These are phyloP conservation scores for Candida nemodendra DNA, from an alignment of 805 yeast species.

Conservation along the genomic window DNA sequence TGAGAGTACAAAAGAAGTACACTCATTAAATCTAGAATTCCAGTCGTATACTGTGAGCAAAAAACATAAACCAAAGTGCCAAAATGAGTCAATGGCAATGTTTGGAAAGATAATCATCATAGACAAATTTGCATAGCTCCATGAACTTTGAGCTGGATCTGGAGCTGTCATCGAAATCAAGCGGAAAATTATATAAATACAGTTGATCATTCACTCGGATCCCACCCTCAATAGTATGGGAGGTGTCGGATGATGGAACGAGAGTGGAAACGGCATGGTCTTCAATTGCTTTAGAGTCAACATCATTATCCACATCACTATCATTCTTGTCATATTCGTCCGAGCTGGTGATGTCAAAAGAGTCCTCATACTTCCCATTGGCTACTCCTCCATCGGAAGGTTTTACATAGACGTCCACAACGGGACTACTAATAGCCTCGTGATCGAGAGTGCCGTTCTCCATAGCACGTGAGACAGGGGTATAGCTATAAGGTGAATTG, in stretches of 20 bases:
- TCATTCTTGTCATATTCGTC: constrained; percentile 5
- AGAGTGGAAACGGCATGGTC: constrained; percentile 18
- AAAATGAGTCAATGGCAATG: neutral
- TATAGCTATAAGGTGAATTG: neutral
- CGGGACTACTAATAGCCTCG: constrained; percentile 4
- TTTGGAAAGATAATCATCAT: constrained; percentile 17
- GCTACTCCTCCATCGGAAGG: constrained; percentile 1
- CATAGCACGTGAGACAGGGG: neutral
- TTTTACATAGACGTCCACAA: constrained; percentile 10
- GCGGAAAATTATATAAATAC: constrained; percentile 18
- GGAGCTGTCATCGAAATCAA: constrained; percentile 11
- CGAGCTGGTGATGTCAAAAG: constrained; percentile 1
- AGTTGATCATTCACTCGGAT: constrained; percentile 18
- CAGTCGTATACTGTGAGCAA: too few relatives aligned
- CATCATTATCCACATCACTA: constrained; percentile 17
- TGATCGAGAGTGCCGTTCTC: neutral
- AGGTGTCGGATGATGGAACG: neutral
- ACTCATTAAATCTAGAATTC: too few relatives aligned
- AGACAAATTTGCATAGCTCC: constrained; percentile 21
- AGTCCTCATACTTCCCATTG: neutral
- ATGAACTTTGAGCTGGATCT: constrained; percentile 20
- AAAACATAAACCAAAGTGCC: neutral
- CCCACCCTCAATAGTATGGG: constrained; percentile 17
- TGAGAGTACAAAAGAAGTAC: too few relatives aligned
- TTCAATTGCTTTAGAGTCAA: constrained; percentile 24